Conservation (phyloP, 2,329 filamentous ascomycete species). For the Cercospora berteroae region DNA sequence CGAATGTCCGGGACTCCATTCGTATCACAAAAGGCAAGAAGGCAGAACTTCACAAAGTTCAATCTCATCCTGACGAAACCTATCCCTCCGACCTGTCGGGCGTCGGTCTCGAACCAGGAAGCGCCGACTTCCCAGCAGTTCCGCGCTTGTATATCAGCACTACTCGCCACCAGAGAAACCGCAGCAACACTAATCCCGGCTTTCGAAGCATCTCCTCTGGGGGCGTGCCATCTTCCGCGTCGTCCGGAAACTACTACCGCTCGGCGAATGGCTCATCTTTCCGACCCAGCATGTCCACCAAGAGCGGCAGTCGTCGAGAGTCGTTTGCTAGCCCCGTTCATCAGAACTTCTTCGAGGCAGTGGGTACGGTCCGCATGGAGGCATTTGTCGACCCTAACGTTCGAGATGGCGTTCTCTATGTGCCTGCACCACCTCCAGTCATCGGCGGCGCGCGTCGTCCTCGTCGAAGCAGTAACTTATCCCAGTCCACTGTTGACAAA, state of each 20-base stretch:
- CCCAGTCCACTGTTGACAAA: slow-evolving; percentile 33
- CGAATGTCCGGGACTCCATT: slow-evolving; percentile 81
- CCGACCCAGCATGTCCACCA: slow-evolving; percentile 28
- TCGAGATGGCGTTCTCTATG: slow-evolving; percentile 34
- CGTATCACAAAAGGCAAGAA: slow-evolving; percentile 71
- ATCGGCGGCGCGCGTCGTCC: slow-evolving; percentile 23
- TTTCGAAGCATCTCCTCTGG: slow-evolving; percentile 74
- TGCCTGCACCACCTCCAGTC: slow-evolving; percentile 31
- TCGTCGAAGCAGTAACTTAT: slow-evolving; percentile 32
- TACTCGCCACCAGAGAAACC: slow-evolving; percentile 69
- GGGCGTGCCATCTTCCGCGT: slow-evolving; percentile 42
- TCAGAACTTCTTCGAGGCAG: slow-evolving; percentile 74
- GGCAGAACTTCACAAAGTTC: slow-evolving; percentile 24
- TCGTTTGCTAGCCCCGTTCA: slow-evolving; percentile 31
- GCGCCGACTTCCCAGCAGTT: slow-evolving; percentile 70
- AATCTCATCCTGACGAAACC: slow-evolving; percentile 20
- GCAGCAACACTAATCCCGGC: slow-evolving; percentile 83
- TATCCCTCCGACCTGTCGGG: slow-evolving; percentile 8
- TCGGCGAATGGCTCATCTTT: slow-evolving; percentile 28
- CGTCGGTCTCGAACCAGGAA: slow-evolving; percentile 45
- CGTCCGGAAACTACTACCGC: slow-evolving; percentile 20
- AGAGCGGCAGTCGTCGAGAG: slow-evolving; percentile 29
- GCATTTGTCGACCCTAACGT: slow-evolving; percentile 71
- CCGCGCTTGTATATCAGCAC: slow-evolving; percentile 65
- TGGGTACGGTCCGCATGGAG: slow-evolving; percentile 93